Evolutionary conservation across 306 rosid genomes (phyloP), one percentile per base, ranked within the genome.

Genomic region (Cucurbita pepo): DNA sequence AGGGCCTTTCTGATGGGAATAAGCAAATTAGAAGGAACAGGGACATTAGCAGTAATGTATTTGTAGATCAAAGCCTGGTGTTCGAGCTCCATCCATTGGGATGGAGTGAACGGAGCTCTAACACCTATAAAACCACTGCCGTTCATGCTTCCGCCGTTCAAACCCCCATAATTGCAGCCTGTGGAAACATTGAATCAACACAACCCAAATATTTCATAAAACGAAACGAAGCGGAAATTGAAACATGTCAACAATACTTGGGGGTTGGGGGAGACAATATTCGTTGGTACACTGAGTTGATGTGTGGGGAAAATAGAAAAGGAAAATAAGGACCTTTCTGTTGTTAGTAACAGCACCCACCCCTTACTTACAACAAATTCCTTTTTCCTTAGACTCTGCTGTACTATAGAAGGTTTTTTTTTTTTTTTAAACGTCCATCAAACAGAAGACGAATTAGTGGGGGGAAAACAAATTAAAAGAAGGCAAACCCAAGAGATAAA

Each of bases 21-120:
- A 51, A 95, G 96, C 44, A 91, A 85, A 87, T 88, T 84, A 69
- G 91, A 80, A 14, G 99, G 99, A 2, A 95, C 87, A 34, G 95
- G 85, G 15, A 89, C 84, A 57, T 89, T 88, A 62, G 96, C 88
- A 59, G 91, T 83, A 3, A 95, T 88, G 79, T 88, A 91, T 79
- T 95, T 95, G 86, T 89, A 95, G 90, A 95, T 95, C 88, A 91
- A 79, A 22, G 99, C 97, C 45, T 95, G 99, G 52, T 95, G 99
- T 69, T 95, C 96, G 1, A 95, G 74, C 80, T 95, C 99, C 92
- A 95, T 85, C 99, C 99, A 91, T 65, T 95, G 99, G 0, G 97
- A 87, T 2, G 92, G 92, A 65, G 97, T 95, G 79, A 95, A 95
- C 57, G 84, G 86, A 16, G 95, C 91, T 82, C 80, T 83, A 9